Evolutionary conservation across 768 basidiomycete genomes (phyloP).

Genomic region (Auricularia sp.): DNA sequence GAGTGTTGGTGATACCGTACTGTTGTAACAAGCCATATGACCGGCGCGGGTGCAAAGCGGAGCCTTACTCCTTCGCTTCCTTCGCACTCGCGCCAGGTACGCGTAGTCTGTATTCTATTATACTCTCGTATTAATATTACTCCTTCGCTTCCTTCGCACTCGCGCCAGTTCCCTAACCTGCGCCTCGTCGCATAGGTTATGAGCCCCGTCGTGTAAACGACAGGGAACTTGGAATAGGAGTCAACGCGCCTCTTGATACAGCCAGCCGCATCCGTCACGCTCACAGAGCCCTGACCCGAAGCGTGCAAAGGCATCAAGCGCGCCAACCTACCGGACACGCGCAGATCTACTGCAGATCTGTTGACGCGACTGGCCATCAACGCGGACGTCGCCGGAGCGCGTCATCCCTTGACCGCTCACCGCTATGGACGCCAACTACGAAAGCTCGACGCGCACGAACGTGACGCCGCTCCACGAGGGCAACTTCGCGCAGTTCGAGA

Average conservation of each 20-base stretch:
- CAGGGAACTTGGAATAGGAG: not conserved
- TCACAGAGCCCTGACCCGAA: not conserved
- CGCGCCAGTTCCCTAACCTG: too few relatives aligned
- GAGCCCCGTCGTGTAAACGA: too few relatives aligned
- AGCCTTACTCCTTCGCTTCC: too few relatives aligned
- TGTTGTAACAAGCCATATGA: too few relatives aligned
- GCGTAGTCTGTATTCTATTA: too few relatives aligned
- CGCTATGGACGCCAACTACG: not conserved
- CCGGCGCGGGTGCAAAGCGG: too few relatives aligned
- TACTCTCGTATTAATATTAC: too few relatives aligned
- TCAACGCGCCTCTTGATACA: not conserved
- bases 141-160: too few relatives aligned
- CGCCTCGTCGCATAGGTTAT: too few relatives aligned
- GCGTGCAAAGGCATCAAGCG: not conserved
- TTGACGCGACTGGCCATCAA: not conserved
- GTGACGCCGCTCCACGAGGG: not conserved
- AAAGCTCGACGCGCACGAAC: not conserved
- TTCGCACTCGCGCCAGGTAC: too few relatives aligned
- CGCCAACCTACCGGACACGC: not conserved
- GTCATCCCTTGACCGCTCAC: not conserved
- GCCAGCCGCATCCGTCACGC: not conserved
- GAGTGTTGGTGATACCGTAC: too few relatives aligned
- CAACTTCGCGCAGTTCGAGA: not conserved
- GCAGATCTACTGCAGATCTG: not conserved
- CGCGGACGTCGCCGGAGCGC: not conserved